Evolutionary conservation across 495 filamentous ascomycete genomes (phyloP).

Genomic region (Tuber calosporum): DNA sequence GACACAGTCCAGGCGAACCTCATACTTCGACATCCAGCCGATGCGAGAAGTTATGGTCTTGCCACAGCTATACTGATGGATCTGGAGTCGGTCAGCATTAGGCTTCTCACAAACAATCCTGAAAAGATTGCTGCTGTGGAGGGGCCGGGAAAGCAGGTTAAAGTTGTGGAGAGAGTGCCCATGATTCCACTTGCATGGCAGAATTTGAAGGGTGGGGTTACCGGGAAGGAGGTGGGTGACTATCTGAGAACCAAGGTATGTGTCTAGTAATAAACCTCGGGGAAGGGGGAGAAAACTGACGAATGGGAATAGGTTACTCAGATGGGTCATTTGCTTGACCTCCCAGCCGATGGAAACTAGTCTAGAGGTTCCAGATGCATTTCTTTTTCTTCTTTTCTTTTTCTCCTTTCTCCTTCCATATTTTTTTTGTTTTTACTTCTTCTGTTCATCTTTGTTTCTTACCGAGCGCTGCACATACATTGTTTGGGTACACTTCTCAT

Average conservation of each 20-base stretch:
- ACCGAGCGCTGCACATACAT: not conserved
- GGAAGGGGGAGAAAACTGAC: constrained; percentile 3
- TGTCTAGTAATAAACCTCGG: constrained; percentile 6
- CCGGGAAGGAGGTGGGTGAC: constrained; percentile 79
- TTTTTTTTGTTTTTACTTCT: constrained; percentile 1
- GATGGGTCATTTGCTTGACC: constrained; percentile 38
- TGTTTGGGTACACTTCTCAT: not conserved
- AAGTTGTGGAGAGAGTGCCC: constrained; percentile 79
- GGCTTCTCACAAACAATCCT: constrained; percentile 93
- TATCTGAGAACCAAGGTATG: constrained; percentile 90
- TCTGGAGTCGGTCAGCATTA: constrained; percentile 67
- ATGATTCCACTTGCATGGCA: constrained; percentile 97
- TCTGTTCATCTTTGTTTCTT: not conserved
- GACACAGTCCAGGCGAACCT: constrained; percentile 97
- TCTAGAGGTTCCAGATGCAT: not conserved
- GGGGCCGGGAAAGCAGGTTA: constrained; percentile 76
- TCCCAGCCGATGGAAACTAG: constrained; percentile 20
- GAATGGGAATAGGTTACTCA: constrained; percentile 32
- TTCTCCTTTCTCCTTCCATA: not conserved
- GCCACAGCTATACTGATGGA: constrained; percentile 91
- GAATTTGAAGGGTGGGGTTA: constrained; percentile 71
- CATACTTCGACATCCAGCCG: constrained; percentile 81
- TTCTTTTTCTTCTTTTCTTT: not conserved
- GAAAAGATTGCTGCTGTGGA: constrained; percentile 95
- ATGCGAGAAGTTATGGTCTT: constrained; percentile 86